A percentile compares a stretch with the other conserved stretches of the same genome.
Evolutionary conservation across 106 monocot genomes (phyloP).

Genomic region (Dendrobium huoshanense): DNA sequence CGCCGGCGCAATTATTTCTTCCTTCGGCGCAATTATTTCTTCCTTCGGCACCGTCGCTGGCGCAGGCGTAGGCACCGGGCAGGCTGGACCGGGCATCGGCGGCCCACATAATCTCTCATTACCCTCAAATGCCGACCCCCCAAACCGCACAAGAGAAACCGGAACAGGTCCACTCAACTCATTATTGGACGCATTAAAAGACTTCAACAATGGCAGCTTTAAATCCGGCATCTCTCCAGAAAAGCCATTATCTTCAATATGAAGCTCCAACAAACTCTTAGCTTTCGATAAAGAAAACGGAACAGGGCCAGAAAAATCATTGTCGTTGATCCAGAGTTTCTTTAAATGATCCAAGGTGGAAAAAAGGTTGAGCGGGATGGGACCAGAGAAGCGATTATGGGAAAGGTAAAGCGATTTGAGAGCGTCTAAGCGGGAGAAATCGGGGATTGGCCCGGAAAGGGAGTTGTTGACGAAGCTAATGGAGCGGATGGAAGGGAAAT

Average conservation of each 20-base stretch:
- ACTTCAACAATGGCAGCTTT: conserved; percentile 2
- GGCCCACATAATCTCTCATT: conserved; percentile 38
- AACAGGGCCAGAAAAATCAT: conserved; percentile 31
- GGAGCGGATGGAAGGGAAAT: conserved; percentile 30
- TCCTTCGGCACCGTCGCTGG: neutral
- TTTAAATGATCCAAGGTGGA: conserved; percentile 34
- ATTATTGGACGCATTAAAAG: conserved; percentile 41
- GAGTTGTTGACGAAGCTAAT: conserved; percentile 37
- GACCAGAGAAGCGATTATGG: conserved; percentile 38
- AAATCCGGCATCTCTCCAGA: conserved; percentile 34
- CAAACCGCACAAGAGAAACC: conserved; percentile 8
- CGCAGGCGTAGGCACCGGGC: neutral
- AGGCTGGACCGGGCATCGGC: neutral
- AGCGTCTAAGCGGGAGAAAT: conserved; percentile 17
- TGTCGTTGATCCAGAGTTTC: conserved; percentile 52
- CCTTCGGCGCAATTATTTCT: no score
- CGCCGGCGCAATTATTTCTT: neutral
- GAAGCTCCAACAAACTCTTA: conserved; percentile 39
- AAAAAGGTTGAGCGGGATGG: conserved; percentile 26
- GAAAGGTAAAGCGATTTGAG: conserved; percentile 48
- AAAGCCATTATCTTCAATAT: conserved; percentile 47
- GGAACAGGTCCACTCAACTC: conserved; percentile 33
- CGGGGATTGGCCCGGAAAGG: conserved; percentile 46
- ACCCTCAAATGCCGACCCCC: conserved; percentile 25
- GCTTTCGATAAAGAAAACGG: conserved; percentile 34